Evolutionary conservation across 2,329 filamentous ascomycete species (phyloP).

Genomic region (Verticillium tricorpus): DNA sequence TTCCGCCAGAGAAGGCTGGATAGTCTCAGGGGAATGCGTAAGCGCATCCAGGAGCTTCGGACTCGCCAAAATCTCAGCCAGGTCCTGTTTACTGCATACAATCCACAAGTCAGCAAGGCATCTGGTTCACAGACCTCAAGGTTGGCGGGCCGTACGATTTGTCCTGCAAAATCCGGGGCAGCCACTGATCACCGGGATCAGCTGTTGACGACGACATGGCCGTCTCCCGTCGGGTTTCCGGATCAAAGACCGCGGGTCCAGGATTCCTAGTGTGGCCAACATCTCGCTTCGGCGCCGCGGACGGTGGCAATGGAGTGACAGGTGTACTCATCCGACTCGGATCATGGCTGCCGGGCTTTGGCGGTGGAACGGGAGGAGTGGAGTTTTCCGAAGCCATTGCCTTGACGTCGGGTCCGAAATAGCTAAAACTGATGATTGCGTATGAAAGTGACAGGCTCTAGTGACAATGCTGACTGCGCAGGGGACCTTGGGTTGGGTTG

Average conservation of each 20-base stretch:
- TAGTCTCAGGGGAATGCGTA: constrained; percentile 58
- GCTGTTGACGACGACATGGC: constrained; percentile 29
- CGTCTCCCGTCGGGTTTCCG: not conserved
- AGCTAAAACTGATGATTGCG: too few species aligned
- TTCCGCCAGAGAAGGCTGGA: constrained; percentile 66
- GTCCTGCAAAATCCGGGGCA: constrained; percentile 71
- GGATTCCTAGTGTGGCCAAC: not conserved
- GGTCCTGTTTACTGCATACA: constrained; percentile 65
- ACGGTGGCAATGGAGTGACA: constrained; percentile 32
- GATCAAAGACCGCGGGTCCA: not conserved
- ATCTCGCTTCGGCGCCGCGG: constrained; percentile 37
- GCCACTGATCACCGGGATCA: constrained; percentile 69
- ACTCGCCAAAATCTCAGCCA: constrained; percentile 63
- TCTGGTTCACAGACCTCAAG: not conserved
- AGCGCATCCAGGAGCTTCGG: constrained; percentile 69
- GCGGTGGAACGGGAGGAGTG: constrained; percentile 63
- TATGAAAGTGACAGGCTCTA: too few species aligned
- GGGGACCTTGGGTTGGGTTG: too few species aligned
- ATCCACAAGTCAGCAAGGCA: not conserved
- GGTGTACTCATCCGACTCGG: constrained; percentile 64
- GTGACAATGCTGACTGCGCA: too few species aligned
- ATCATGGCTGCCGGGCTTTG: constrained; percentile 67
- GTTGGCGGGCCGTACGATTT: constrained; percentile 59
- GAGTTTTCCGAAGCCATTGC: constrained; percentile 9
- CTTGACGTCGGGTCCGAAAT: not conserved